Conservation (phyloP, 176 grass and related monocot genomes). For the Thalia dealbata region DNA sequence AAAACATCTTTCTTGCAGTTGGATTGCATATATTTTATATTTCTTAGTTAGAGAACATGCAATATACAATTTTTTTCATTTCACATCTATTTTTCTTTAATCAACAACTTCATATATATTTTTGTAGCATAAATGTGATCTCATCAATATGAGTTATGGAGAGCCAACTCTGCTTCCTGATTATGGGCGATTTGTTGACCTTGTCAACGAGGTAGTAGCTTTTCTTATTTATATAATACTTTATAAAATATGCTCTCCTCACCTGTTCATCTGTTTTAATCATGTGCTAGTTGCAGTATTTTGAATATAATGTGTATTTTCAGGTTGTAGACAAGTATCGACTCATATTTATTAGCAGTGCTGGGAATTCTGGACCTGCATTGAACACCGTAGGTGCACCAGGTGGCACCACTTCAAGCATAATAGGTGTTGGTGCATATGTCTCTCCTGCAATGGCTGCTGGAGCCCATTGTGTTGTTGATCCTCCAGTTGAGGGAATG, state of each 20-base stretch:
- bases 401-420: slow-evolving; percentile 89
- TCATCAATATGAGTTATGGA: slow-evolving; percentile 99
- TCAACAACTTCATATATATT: not conserved
- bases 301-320: slow-evolving; percentile 20
- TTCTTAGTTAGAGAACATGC: too few species aligned
- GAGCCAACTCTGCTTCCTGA: slow-evolving; percentile 89
- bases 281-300: slow-evolving; percentile 8
- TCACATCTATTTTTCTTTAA: too few species aligned
- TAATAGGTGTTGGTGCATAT: slow-evolving; percentile 97
- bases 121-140: slow-evolving; percentile 97
- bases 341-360: slow-evolving; percentile 91
- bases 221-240: not conserved
- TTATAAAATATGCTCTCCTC: not conserved
- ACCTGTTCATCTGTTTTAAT: slow-evolving; percentile 19
- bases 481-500: slow-evolving; percentile 73
- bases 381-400: slow-evolving; percentile 92
- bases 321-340: slow-evolving; percentile 89
- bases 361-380: slow-evolving; percentile 81
- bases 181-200: slow-evolving; percentile 94
- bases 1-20: too few species aligned
- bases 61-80: too few species aligned
- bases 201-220: slow-evolving; percentile 73
- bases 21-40: too few species aligned
- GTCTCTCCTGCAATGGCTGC: slow-evolving; percentile 97
- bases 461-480: slow-evolving; percentile 85